Evolutionary conservation across 2,329 filamentous ascomycete species (phyloP).

Genomic region (Beauveria sp.): DNA sequence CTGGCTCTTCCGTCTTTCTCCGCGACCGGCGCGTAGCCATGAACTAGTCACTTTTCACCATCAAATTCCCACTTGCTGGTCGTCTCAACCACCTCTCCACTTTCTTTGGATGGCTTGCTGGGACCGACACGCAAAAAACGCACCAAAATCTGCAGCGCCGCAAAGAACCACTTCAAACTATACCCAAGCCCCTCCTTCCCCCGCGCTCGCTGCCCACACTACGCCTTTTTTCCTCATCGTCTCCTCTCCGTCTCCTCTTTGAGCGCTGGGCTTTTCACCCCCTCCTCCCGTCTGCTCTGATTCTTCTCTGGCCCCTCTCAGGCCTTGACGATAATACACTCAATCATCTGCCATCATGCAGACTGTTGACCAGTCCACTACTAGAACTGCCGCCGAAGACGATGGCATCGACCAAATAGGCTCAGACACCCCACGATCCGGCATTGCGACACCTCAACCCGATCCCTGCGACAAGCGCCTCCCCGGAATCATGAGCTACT

Average conservation of each 20-base stretch:
- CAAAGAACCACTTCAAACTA: constrained; percentile 10
- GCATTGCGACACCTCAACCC: constrained; percentile 86
- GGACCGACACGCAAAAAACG: neutral
- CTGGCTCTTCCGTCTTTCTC: neutral
- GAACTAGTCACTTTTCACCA: neutral
- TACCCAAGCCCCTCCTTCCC: constrained; percentile 9
- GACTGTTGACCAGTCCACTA: constrained; percentile 44
- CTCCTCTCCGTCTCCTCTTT: constrained; percentile 3
- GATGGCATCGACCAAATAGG: constrained; percentile 70
- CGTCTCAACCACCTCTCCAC: neutral
- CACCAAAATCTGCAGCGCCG: constrained; percentile 1
- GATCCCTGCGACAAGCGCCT: constrained; percentile 91
- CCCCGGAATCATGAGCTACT: constrained; percentile 94
- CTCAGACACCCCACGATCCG: constrained; percentile 80
- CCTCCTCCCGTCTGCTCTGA: constrained; percentile 4
- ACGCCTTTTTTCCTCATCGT: neutral
- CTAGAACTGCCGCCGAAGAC: constrained; percentile 56
- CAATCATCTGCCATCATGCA: constrained; percentile 26
- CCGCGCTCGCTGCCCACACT: constrained; percentile 8
- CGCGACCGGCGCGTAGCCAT: neutral
- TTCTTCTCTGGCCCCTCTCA: constrained; percentile 11
- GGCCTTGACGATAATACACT: neutral
- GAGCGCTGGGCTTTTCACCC: neutral
- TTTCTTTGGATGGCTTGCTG: neutral
- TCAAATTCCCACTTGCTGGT: neutral